Evolutionary conservation across 2,329 filamentous ascomycete genomes (phyloP).

Genomic region (Hypocrella siamensis): DNA sequence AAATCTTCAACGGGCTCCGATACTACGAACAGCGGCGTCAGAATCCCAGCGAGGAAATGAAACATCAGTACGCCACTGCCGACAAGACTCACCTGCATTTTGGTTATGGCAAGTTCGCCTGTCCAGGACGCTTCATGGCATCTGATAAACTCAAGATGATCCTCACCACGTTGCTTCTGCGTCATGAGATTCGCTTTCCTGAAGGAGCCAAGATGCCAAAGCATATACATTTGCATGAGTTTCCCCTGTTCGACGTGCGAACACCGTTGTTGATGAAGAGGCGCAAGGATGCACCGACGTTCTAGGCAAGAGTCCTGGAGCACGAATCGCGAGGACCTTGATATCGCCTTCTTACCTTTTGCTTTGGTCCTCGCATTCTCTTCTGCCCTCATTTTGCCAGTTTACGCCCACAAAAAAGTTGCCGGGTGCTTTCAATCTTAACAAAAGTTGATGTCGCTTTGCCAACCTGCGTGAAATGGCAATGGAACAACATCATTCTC

Average conservation of each 20-base stretch:
- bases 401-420: no score
- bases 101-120: conserved; percentile 5
- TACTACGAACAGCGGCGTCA: conserved; percentile 4
- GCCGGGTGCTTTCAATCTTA: no score
- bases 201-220: conserved; percentile 1
- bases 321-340: no score
- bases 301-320: not conserved
- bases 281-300: not conserved
- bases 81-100: conserved; percentile 6
- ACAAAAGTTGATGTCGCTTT: no score
- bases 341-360: no score
- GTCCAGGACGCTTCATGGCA: conserved; percentile 6
- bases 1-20: conserved; percentile 4
- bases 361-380: no score
- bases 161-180: conserved; percentile 3
- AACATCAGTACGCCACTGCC: conserved; percentile 5
- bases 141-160: conserved; percentile 6
- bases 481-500: no score
- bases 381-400: no score
- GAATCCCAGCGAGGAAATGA: conserved; percentile 1
- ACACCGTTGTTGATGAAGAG: conserved; percentile 4
- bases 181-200: conserved; percentile 3
- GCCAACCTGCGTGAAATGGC: no score
- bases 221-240: conserved; percentile 4
- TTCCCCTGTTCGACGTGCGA: conserved; percentile 2